Evolutionary conservation across 2,329 filamentous ascomycete species (phyloP), one percentile per base, ranked within the genome.

Genomic region (Trichoderma brevicompactum): DNA sequence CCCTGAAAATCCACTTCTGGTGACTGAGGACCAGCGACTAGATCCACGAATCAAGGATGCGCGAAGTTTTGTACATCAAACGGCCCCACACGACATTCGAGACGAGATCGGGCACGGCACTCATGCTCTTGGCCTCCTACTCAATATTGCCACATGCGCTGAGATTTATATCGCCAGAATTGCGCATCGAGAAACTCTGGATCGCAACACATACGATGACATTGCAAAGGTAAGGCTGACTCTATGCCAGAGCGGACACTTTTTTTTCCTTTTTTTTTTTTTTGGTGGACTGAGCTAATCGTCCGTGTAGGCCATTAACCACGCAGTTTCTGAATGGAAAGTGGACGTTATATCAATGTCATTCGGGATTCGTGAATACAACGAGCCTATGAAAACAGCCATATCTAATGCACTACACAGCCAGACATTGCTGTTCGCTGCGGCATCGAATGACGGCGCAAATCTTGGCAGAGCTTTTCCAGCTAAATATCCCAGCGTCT

Each of bases 301-400:
- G 13, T 17, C 32, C 17, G 1, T 41, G 1, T 17, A 60, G 56
- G 56, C 56, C 9, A 60, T 60, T 4, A 40, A 60, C 3, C 13
- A 60, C 13, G 56, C 56, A 3, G 56, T 60, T 2, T 4, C 15
- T 1, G 44, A 41, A 7, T 60, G 56, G 56, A 50, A 60, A 5
- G 56, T 60, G 9, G 56, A 60, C 10, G n/a, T 60, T 5, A 60
- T 60, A 40, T 60, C 56, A 17, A 60, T 50, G 56, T 60, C 56
- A 1, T 60, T 60, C 3, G 56, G 56, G 0, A 50, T 60, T 32
- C 56, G 44, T 0, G 44, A 50, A 41, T 50, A 60, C 3, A 32
- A 41, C 4, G 36, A 50, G 32, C 44, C 56, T 13, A 32, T 60
- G 56, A 32, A 19, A 7, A 6, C 7, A 1, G 56, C 56, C 7